These are phyloP conservation scores for Graphilbum ipis-grandicollis DNA, from an alignment of 2,329 filamentous ascomycete species.

Conservation along the genomic window DNA sequence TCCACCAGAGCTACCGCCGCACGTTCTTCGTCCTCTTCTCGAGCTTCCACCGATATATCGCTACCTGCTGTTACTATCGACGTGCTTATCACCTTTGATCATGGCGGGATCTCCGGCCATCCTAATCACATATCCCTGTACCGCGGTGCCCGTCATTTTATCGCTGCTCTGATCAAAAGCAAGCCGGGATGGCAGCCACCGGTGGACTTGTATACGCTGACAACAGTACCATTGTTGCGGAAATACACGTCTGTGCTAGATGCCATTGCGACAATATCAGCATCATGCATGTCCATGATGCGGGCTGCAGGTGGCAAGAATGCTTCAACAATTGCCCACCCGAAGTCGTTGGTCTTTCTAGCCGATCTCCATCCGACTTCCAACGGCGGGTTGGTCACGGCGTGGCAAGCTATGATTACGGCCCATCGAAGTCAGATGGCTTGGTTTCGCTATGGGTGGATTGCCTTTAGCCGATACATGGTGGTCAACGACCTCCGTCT, in stretches of 20 bases:
- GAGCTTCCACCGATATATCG: slow-evolving; percentile 13
- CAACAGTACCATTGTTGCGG: slow-evolving; percentile 50
- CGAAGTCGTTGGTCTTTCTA: slow-evolving; percentile 49
- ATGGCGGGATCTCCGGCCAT: slow-evolving; percentile 65
- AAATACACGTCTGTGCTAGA: slow-evolving; percentile 76
- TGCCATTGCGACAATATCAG: slow-evolving; percentile 45
- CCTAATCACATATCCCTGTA: slow-evolving; percentile 88
- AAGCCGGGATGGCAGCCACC: slow-evolving; percentile 51
- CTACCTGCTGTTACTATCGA: slow-evolving; percentile 45
- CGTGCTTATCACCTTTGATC: slow-evolving; percentile 78
- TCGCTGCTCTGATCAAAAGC: slow-evolving; percentile 46
- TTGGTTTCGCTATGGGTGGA: slow-evolving; percentile 97
- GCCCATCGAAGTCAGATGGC: slow-evolving; percentile 94
- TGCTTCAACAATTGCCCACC: slow-evolving; percentile 16
- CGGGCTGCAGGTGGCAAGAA: not conserved
- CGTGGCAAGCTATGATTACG: slow-evolving; percentile 72
- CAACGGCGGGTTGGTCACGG: slow-evolving; percentile 31
- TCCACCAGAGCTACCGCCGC: too few species aligned
- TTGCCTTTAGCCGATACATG: slow-evolving; percentile 84
- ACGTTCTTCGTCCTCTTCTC: too few species aligned
- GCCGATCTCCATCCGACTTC: slow-evolving; percentile 33
- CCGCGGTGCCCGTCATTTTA: slow-evolving; percentile 60
- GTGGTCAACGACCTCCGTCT: slow-evolving; percentile 70
- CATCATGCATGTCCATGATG: slow-evolving; percentile 19
- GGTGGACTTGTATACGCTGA: slow-evolving; percentile 73